These are phyloP conservation scores for Plantago major DNA, from an alignment of 257 asterid species.

Conservation along the genomic window DNA sequence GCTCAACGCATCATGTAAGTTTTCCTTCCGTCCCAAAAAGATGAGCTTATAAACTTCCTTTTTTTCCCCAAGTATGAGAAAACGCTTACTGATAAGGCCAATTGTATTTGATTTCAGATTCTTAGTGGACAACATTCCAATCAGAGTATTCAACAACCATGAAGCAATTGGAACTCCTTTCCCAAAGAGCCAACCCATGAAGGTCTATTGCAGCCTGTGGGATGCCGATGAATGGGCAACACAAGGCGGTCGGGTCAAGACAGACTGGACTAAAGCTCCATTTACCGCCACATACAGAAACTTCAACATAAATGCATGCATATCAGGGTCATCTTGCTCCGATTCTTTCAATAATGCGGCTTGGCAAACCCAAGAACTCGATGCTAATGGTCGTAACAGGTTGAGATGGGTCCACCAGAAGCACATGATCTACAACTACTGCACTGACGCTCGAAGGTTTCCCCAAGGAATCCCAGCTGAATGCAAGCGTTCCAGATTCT, in stretches of 20 bases:
- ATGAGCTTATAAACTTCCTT: background rate
- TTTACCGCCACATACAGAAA: slow-evolving; percentile 19
- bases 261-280: slow-evolving; percentile 29
- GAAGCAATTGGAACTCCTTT: slow-evolving; percentile 31
- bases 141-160: slow-evolving; percentile 27
- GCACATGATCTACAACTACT: slow-evolving; percentile 33
- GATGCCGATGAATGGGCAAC: slow-evolving; percentile 38
- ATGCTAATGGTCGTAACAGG: slow-evolving; percentile 28
- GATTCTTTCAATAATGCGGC: slow-evolving; percentile 2
- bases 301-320: slow-evolving; percentile 20
- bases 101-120: slow-evolving; percentile 12
- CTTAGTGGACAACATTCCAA: slow-evolving; percentile 26
- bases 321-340: slow-evolving; percentile 10
- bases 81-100: background rate
- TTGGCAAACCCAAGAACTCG: slow-evolving; percentile 37
- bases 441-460: slow-evolving; percentile 30
- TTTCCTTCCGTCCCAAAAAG: background rate
- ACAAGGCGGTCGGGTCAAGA: slow-evolving; percentile 33
- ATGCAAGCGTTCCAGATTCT: slow-evolving; percentile 38
- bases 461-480: slow-evolving; percentile 34
- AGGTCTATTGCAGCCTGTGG: slow-evolving; percentile 25
- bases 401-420: slow-evolving; percentile 38
- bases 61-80: no score
- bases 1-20: slow-evolving; percentile 31
- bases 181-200: slow-evolving; percentile 31